Evolutionary conservation across 176 grass and related monocot species (phyloP), one percentile per base, ranked within the genome.

Genomic region (Musa beccarii): DNA sequence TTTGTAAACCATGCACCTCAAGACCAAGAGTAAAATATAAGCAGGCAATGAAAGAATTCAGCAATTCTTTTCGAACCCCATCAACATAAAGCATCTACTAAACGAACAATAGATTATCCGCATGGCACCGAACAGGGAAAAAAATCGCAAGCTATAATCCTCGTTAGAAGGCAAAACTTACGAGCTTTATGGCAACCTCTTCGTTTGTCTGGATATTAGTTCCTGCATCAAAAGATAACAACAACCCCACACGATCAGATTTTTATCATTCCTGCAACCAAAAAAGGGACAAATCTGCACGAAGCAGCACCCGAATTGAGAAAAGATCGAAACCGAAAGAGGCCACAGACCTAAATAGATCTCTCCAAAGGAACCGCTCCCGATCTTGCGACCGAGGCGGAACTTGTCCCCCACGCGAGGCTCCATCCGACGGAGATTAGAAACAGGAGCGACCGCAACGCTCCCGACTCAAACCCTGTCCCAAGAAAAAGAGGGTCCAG

Each of bases 141-240:
- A 64, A 23, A 56, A 21, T 23, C 9, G 21, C 8, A 25, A 77
- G 16, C 17, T 81, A 56, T 21, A 43, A 43, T 43, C 75, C 16
- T 34, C 21, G 9, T 51, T 21, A 26, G 61, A 81, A 25, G 8
- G 16, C 55, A 11, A 28, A 28, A 83, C 88, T 90, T 74, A 94
- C 91, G 11, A 94, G 91, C 67, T 94, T 94, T 73, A 94, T 84
- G 19, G 85, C 87, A 72, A 94, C 87, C 83, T 94, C 91, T 61
- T 94, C 91, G 66, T 86, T 94, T 22, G 67, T 88, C 74, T 94
- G 87, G 73, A 87, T 76, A 77, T 91, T 84, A 19, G 92, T 96
- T 73, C 92, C 92, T 91, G 81, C 1, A 71, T 34, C 8, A 29
- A 71, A 84, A 43, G 43, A 59, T 14, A 78, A 69, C 57, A 64